Conservation (phyloP, 1,139 yeast genomes). For the Scheffersomyces titani region DNA sequence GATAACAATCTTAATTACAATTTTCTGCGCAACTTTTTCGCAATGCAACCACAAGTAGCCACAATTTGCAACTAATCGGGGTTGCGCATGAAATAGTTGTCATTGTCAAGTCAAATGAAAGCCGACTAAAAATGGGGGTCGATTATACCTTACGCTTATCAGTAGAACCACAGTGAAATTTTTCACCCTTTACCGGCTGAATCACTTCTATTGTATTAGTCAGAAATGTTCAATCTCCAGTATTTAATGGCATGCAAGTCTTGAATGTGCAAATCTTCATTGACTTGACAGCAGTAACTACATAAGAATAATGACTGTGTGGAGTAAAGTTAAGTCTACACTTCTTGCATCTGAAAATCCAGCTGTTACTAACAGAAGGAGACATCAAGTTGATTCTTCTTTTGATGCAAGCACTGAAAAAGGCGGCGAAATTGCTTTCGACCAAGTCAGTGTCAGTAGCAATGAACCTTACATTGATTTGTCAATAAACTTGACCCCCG, state of each 20-base stretch:
- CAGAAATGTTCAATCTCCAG: neutral
- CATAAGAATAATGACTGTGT: neutral
- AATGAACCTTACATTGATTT: constrained; percentile 31
- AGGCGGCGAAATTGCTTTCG: neutral
- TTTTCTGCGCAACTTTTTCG: neutral
- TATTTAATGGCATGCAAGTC: neutral
- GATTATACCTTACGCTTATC: neutral
- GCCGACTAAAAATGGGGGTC: neutral
- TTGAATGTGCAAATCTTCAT: neutral
- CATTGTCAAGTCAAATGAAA: neutral
- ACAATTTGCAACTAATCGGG: neutral
- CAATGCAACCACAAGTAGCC: neutral
- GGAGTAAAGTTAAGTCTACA: neutral
- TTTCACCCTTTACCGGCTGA: neutral
- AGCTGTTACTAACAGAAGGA: neutral
- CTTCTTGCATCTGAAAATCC: neutral
- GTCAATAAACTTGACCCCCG: constrained; percentile 27
- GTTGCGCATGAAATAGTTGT: neutral
- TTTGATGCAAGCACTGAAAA: neutral
- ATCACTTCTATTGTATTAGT: neutral
- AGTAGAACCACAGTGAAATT: neutral
- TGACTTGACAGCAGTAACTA: neutral
- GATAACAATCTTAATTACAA: neutral
- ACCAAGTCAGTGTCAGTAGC: neutral
- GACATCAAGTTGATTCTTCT: neutral